Base-by-base conservation (phyloP, 345 rosid genomes). In the Brassica cretica region DNA sequence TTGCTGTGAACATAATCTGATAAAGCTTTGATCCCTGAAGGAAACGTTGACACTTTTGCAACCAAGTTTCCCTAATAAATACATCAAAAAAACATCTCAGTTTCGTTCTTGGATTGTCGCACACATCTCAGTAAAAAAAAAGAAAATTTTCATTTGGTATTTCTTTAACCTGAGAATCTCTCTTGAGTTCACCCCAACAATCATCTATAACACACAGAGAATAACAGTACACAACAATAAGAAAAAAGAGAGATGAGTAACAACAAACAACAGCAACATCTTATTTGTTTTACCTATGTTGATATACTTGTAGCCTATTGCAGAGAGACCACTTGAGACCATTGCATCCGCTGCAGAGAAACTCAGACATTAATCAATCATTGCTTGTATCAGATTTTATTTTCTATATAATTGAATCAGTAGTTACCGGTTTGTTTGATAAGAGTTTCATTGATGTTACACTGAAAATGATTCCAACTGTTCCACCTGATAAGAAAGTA, bases 391-490 rank as follows among this genome's bases (percentile, higher is more conserved):
- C 18, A 35, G 44, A 32, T 19, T 78, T 59, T 0, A 1, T n/a
- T 30, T 19, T 4, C 5, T n/a, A n/a, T 37, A 6, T 18, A 64
- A 51, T 5, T 1, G 10, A 66, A 44, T 21, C 18, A 44, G 53
- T 69, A 70, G 39, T 81, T 72, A 91, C 99, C 97, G 1, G 96
- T 88, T 80, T 88, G 85, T 82, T 55, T 91, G 83, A 95, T 93
- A 30, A 85, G 81, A 7, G 82, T 87, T 79, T 90, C 99, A 41
- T 87, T 81, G 76, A 95, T 89, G 8, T 79, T 67, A 84, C 97
- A 95, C 68, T 51, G 16, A 71, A 91, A 93, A 83, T 93, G 98
- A 81, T 95, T 95, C 99, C 99, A 95, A 74, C 98, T 93, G 25
- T 90, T 95, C 99, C 98, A 95, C 74, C 99, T 95, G 79, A 70